These are phyloP conservation scores for Serendipita indica DNA, from an alignment of 768 basidiomycete species.

Conservation along the genomic window DNA sequence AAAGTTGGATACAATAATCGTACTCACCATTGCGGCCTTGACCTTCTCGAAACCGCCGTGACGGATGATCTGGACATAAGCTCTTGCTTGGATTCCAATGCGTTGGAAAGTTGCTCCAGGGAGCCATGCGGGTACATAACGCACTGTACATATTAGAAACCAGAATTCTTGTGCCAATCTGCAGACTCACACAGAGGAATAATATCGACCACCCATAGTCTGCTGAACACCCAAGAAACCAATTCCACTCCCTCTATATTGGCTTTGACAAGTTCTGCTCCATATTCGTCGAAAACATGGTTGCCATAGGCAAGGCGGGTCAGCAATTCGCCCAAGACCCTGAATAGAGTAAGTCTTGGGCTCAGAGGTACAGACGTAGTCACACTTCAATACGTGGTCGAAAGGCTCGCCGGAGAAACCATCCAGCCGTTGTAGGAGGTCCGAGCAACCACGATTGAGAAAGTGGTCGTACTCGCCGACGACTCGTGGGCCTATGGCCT, in stretches of 20 bases:
- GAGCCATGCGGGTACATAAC: not conserved
- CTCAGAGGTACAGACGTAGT: too few relatives aligned
- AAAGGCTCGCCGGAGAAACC: not conserved
- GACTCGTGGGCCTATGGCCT: not conserved
- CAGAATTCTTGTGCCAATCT: too few relatives aligned
- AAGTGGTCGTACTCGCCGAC: too few relatives aligned
- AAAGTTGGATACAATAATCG: not conserved
- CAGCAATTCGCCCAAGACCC: not conserved
- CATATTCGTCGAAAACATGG: not conserved
- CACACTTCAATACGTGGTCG: not conserved
- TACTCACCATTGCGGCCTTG: not conserved
- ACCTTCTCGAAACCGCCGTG: not conserved
- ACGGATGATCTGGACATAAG: not conserved
- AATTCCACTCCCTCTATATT: not conserved
- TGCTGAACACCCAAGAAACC: not conserved
- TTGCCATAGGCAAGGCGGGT: not conserved
- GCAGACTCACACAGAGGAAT: not conserved
- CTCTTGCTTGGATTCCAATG: not conserved
- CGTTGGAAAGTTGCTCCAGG: not conserved
- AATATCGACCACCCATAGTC: not conserved
- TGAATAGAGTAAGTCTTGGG: too few relatives aligned
- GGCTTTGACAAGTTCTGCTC: not conserved
- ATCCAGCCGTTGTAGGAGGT: not conserved
- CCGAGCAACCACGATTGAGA: too few relatives aligned
- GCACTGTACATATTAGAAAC: too few relatives aligned